Conservation (phyloP, 2,329 filamentous ascomycete genomes). For the Aureobasidium sp. region DNA sequence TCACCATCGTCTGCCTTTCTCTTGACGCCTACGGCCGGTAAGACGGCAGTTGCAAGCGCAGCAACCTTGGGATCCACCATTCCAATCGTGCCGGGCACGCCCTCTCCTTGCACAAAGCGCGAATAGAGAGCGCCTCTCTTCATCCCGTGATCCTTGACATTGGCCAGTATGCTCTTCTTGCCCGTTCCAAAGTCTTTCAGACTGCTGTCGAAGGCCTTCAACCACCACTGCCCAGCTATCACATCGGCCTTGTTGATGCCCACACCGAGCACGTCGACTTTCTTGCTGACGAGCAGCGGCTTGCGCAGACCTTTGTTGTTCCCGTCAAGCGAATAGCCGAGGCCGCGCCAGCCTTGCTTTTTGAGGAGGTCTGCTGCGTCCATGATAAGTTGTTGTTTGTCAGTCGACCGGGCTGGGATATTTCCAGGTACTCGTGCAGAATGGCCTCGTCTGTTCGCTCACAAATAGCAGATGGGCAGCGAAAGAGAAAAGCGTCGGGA, state of each 20-base stretch:
- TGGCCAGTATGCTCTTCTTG: constrained; percentile 50
- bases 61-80: constrained; percentile 16
- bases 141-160: constrained; percentile 41
- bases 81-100: constrained; percentile 63
- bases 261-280: constrained; percentile 72
- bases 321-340: constrained; percentile 77
- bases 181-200: constrained; percentile 64
- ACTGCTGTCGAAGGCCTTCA: constrained; percentile 87
- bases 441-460: background rate
- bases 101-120: constrained; percentile 76
- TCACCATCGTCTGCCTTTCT: constrained; percentile 17
- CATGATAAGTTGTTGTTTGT: constrained; percentile 46
- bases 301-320: constrained; percentile 69
- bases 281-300: constrained; percentile 75
- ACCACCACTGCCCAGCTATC: constrained; percentile 86
- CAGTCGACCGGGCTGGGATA: too few relatives aligned
- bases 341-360: constrained; percentile 82
- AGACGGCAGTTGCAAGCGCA: constrained; percentile 11
- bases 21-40: constrained; percentile 7
- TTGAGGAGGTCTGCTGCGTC: constrained; percentile 76
- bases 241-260: constrained; percentile 63
- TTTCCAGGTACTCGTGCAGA: background rate
- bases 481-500: constrained; percentile 8
- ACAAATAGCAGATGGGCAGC: background rate
- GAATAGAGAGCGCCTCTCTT: constrained; percentile 61